Conservation (phyloP, 495 filamentous ascomycete genomes). For the Penicillium egyptiacum region DNA sequence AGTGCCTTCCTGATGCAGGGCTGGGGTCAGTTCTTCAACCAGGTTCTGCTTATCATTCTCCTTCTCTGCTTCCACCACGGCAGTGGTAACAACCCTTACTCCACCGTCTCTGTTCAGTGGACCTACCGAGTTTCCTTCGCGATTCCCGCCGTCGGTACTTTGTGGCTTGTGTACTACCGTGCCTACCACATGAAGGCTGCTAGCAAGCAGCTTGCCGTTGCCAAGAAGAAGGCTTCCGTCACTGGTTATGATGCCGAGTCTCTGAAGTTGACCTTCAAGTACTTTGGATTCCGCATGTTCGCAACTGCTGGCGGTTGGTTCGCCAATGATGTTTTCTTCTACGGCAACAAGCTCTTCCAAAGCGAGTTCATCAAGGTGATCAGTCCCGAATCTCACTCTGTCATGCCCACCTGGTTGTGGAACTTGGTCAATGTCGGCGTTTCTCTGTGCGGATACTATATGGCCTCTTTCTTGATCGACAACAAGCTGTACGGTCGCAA, state of each 20-base stretch:
- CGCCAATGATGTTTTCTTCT: slow-evolving; percentile 94
- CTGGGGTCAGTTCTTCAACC: slow-evolving; percentile 93
- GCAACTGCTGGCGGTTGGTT: slow-evolving; percentile 86
- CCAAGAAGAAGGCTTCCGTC: slow-evolving; percentile 81
- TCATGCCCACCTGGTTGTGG: slow-evolving; percentile 87
- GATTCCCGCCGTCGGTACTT: slow-evolving; percentile 78
- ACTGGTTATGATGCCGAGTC: slow-evolving; percentile 87
- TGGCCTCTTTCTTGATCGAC: slow-evolving; percentile 77
- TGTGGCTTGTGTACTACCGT: slow-evolving; percentile 93
- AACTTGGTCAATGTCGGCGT: slow-evolving; percentile 84
- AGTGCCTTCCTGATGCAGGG: slow-evolving; percentile 95
- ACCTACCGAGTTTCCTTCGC: slow-evolving; percentile 83
- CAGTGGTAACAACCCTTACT: slow-evolving; percentile 70
- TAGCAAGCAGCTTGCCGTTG: slow-evolving; percentile 67
- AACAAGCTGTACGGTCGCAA: slow-evolving; percentile 92
- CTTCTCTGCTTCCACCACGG: slow-evolving; percentile 80
- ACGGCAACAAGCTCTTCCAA: slow-evolving; percentile 97
- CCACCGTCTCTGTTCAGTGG: slow-evolving; percentile 69
- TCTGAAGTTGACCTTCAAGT: slow-evolving; percentile 66
- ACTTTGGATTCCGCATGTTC: slow-evolving; percentile 81
- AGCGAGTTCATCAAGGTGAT: slow-evolving; percentile 78
- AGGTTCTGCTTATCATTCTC: slow-evolving; percentile 76
- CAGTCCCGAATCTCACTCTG: slow-evolving; percentile 56
- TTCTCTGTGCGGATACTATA: slow-evolving; percentile 80
- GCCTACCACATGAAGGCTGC: slow-evolving; percentile 81